Conservation (phyloP, 2,329 filamentous ascomycete species). For the Fusarium chaquense region DNA sequence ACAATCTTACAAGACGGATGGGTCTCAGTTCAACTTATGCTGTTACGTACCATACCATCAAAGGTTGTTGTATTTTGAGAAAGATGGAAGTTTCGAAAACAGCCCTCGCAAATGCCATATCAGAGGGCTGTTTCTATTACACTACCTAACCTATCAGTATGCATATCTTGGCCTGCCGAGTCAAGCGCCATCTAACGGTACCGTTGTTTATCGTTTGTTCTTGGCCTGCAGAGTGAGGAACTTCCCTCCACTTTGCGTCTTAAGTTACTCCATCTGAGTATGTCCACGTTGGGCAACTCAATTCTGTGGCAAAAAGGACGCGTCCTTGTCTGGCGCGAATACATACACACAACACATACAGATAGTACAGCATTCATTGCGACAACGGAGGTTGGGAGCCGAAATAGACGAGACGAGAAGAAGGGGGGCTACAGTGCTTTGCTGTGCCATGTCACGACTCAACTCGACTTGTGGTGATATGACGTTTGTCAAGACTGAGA, state of each 20-base stretch:
- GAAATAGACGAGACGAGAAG: constrained; percentile 17
- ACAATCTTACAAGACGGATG: constrained; percentile 9
- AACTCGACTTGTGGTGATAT: constrained; percentile 23
- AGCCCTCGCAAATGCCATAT: neutral
- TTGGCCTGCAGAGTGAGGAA: constrained; percentile 6
- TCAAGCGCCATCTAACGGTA: constrained; percentile 10
- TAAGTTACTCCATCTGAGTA: constrained; percentile 21
- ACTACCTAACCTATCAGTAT: neutral
- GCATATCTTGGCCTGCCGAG: constrained; percentile 13
- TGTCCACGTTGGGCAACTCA: constrained; percentile 20
- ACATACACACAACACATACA: neutral
- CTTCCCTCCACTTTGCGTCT: constrained; percentile 18
- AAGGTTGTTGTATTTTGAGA: neutral
- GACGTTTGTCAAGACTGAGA: constrained; percentile 32
- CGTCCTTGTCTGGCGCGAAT: constrained; percentile 10
- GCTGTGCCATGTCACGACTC: constrained; percentile 34
- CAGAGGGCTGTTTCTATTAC: neutral
- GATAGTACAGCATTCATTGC: neutral
- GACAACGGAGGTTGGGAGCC: constrained; percentile 20
- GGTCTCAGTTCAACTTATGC: constrained; percentile 14
- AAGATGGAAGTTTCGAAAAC: constrained; percentile 7
- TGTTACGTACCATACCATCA: neutral
- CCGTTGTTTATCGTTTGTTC: constrained; percentile 7
- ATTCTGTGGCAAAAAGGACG: constrained; percentile 33
- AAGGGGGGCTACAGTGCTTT: constrained; percentile 2